Conservation (phyloP, 208 protist genomes). For the Naegleria fowleri region DNA sequence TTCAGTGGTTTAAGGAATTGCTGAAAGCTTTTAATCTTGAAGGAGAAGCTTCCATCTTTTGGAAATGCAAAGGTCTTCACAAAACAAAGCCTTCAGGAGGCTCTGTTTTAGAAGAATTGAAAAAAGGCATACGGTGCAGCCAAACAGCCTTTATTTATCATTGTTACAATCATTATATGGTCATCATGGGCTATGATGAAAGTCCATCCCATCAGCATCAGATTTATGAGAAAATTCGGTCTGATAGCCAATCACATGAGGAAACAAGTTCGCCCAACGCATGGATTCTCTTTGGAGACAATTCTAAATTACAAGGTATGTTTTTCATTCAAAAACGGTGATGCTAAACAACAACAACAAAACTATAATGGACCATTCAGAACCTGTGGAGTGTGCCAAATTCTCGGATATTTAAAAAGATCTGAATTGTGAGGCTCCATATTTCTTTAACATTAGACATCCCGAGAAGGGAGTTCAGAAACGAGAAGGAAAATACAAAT, state of each 20-base stretch:
- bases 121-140: slow-evolving; percentile 58
- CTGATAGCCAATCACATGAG: neutral
- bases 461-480: slow-evolving; percentile 68
- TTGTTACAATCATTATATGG: slow-evolving; percentile 86
- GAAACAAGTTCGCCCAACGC: neutral
- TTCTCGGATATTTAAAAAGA: slow-evolving; percentile 64
- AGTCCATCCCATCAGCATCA: slow-evolving; percentile 63
- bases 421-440: slow-evolving; percentile 68
- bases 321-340: too few relatives aligned
- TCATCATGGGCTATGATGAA: slow-evolving; percentile 74
- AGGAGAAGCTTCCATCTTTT: slow-evolving; percentile 61
- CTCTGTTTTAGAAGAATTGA: slow-evolving; percentile 59
- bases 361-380: too few relatives aligned
- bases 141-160: slow-evolving; percentile 78
- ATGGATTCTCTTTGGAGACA: neutral
- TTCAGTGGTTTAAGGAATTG: slow-evolving; percentile 78
- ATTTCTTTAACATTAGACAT: slow-evolving; percentile 76
- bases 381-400: slow-evolving; percentile 44
- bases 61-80: slow-evolving; percentile 62
- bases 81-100: slow-evolving; percentile 30
- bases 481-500: neutral
- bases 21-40: slow-evolving; percentile 61
- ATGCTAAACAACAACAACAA: too few relatives aligned
- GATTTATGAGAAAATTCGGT: slow-evolving; percentile 43
- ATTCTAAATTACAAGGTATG: neutral